A percentile compares a stretch with the other conserved stretches of the same genome.
These are phyloP conservation scores for Corinectria fuckeliana DNA, from an alignment of 2,329 filamentous ascomycete species.

Conservation along the genomic window DNA sequence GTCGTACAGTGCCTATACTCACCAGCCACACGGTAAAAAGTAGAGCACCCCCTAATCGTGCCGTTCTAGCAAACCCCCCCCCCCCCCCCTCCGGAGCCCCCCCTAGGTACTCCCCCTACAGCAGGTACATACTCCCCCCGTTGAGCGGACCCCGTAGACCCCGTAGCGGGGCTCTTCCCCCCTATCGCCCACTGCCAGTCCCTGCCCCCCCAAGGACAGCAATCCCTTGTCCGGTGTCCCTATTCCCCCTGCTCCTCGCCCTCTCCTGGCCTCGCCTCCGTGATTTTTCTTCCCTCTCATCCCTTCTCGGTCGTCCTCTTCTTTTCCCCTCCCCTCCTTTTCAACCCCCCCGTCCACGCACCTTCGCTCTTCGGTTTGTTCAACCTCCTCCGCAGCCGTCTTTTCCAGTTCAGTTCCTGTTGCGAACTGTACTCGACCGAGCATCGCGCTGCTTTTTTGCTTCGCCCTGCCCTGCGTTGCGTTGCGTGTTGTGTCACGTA, in stretches of 20 bases:
- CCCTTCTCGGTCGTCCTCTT: constrained; percentile 35
- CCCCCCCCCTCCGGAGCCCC: constrained; percentile 20
- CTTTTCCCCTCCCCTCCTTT: constrained; percentile 31
- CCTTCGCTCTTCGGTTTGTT: constrained; percentile 36
- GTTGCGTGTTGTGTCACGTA: constrained; percentile 31
- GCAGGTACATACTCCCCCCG: constrained; percentile 11
- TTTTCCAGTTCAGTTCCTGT: constrained; percentile 17
- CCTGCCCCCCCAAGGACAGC: constrained; percentile 31
- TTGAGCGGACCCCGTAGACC: constrained; percentile 30
- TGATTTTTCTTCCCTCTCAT: constrained; percentile 34
- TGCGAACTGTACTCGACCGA: constrained; percentile 31
- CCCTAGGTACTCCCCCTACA: constrained; percentile 21
- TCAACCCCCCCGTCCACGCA: constrained; percentile 36
- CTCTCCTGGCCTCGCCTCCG: constrained; percentile 34
- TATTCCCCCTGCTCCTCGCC: constrained; percentile 38
- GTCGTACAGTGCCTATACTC: constrained; percentile 1
- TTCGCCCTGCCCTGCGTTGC: constrained; percentile 27
- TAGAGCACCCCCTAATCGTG: constrained; percentile 3
- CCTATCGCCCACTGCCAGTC: constrained; percentile 38
- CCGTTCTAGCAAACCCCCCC: constrained; percentile 17
- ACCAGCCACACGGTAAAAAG: background rate
- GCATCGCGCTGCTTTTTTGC: constrained; percentile 28
- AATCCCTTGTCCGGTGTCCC: constrained; percentile 41
- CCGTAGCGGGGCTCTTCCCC: constrained; percentile 32
- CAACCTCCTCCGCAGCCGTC: constrained; percentile 34